phyloP scores from a whole-genome alignment of 108 stramenopile species.

The Cyclotella sp. region DNA sequence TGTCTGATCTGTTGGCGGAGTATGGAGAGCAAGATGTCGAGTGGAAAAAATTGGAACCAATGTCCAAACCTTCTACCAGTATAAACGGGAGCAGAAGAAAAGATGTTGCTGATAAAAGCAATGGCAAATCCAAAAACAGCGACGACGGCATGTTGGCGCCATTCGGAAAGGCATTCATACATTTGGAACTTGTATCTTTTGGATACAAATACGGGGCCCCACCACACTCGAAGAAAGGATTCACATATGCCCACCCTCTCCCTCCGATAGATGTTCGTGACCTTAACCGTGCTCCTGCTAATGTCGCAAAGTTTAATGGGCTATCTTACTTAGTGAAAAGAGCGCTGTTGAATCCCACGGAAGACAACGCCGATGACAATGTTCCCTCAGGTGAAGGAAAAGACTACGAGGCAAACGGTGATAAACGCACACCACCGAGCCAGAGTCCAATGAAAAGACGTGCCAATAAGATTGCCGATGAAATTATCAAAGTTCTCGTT shows the following conservation, averaged over 20 bases:
- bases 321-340: conserved; percentile 73
- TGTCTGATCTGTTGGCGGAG: conserved; percentile 66
- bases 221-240: conserved; percentile 56
- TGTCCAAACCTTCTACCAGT: not conserved
- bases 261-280: conserved; percentile 68
- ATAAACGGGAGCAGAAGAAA: not conserved
- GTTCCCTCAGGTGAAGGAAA: conserved; percentile 1
- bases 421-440: not conserved
- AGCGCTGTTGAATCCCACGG: conserved; percentile 49
- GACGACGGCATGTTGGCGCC: conserved; percentile 56
- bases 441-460: conserved; percentile 47
- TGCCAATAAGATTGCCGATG: conserved; percentile 57
- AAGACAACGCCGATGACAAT: not conserved
- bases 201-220: conserved; percentile 82
- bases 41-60: conserved; percentile 51
- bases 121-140: not conserved
- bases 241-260: conserved; percentile 68
- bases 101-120: not conserved
- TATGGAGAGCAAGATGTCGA: conserved; percentile 80
- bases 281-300: conserved; percentile 57
- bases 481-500: conserved; percentile 50
- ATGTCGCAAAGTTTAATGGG: conserved; percentile 72
- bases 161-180: conserved; percentile 79
- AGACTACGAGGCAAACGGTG: not conserved
- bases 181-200: conserved; percentile 75